These are phyloP conservation scores for Azolla pinnata DNA, from an alignment of 75 land plant genomes.

Conservation along the genomic window DNA sequence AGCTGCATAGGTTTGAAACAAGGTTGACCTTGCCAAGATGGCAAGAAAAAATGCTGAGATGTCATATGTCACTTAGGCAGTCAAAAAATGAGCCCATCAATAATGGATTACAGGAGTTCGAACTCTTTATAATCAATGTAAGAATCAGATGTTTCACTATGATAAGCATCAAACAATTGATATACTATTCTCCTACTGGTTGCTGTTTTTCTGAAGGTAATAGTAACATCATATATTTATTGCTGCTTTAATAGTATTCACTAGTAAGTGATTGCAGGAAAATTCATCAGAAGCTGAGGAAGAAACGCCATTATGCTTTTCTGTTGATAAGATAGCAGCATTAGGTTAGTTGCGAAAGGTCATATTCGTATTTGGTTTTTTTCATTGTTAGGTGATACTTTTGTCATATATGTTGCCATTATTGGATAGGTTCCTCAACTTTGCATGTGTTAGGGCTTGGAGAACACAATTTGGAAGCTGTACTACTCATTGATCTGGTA, in stretches of 20 bases:
- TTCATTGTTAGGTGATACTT: background rate
- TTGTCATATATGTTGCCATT: background rate
- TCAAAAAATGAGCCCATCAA: background rate
- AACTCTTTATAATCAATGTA: constrained; percentile 15
- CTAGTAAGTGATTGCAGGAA: constrained; percentile 1
- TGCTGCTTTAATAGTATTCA: background rate
- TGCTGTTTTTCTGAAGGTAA: background rate
- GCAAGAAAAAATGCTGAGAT: constrained; percentile 30
- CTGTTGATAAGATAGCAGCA: constrained; percentile 19
- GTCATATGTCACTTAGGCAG: constrained; percentile 11
- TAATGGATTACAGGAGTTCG: constrained; percentile 11
- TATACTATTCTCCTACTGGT: background rate
- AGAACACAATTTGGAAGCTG: constrained; percentile 25
- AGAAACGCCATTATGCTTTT: constrained; percentile 2
- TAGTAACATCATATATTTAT: background rate
- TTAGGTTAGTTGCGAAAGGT: constrained; percentile 13
- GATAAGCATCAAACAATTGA: background rate
- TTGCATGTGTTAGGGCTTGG: constrained; percentile 30
- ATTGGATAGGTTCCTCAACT: constrained; percentile 32
- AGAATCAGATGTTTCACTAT: background rate
- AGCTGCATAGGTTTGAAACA: constrained; percentile 23
- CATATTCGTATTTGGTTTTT: background rate
- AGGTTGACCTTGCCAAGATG: constrained; percentile 21
- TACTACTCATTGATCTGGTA: constrained; percentile 19
- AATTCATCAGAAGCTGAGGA: constrained; percentile 9